Evolutionary conservation across 495 filamentous ascomycete genomes (phyloP).

Genomic region (Hypomontagnella submonticulosa): DNA sequence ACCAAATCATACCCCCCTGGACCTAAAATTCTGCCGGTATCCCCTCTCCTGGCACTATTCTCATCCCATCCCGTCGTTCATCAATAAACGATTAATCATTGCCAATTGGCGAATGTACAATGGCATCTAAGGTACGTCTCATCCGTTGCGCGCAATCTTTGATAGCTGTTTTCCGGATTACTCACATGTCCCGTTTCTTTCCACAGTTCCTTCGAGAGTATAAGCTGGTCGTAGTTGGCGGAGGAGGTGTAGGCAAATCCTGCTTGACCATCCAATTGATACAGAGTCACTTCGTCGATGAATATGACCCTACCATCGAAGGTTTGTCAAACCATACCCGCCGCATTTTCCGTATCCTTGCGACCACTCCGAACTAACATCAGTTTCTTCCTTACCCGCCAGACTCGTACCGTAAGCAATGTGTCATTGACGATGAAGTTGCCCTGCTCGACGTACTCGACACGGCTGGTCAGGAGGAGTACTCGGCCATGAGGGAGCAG

Average conservation of each 20-base stretch:
- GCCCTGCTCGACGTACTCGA: conserved; percentile 97
- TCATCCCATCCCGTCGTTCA: conserved; percentile 5
- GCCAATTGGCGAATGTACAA: conserved; percentile 46
- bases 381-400: conserved; percentile 22
- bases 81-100: conserved; percentile 19
- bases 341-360: neutral
- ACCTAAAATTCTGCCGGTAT: conserved; percentile 14
- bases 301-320: conserved; percentile 99
- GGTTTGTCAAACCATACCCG: conserved; percentile 65
- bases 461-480: conserved; percentile 98
- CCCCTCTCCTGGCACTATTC: neutral
- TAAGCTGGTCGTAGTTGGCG: conserved; percentile 97
- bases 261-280: conserved; percentile 99
- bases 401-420: conserved; percentile 99
- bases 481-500: conserved; percentile 99
- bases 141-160: neutral
- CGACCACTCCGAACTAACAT: conserved; percentile 14
- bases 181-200: conserved; percentile 3
- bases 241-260: conserved; percentile 98
- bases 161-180: neutral
- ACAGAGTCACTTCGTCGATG: conserved; percentile 98
- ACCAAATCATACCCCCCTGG: conserved; percentile 16
- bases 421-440: conserved; percentile 97
- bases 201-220: conserved; percentile 97
- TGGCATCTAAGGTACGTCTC: conserved; percentile 59